A percentile compares a stretch with the other conserved stretches of the same genome.
Evolutionary conservation across 768 basidiomycete species (phyloP).

Genomic region (Pleurotus eryngii): DNA sequence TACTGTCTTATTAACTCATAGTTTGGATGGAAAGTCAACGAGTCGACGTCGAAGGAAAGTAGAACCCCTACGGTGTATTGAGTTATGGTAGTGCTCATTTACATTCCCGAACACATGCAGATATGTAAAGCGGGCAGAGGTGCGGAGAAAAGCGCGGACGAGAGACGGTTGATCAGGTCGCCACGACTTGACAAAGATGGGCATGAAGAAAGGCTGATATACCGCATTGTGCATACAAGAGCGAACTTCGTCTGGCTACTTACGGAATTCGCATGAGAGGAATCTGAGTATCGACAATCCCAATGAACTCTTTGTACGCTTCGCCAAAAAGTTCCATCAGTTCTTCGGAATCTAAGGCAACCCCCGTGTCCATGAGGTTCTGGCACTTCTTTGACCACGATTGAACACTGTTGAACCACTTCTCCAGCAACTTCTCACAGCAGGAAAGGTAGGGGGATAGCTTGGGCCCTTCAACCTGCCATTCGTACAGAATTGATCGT

Average conservation of each 20-base stretch:
- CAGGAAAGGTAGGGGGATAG: background rate
- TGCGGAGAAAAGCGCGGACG: no score
- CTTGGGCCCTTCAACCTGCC: background rate
- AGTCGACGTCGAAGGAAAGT: background rate
- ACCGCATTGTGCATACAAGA: no score
- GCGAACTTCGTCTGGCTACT: no score
- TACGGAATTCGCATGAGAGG: background rate
- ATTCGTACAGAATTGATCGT: background rate
- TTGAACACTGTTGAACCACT: background rate
- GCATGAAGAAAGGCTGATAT: no score
- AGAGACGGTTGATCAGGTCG: no score
- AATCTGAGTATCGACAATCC: background rate
- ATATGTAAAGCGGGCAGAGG: no score
- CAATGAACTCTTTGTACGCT: background rate
- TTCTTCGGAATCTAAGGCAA: background rate
- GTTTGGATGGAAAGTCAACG: background rate
- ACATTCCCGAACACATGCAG: no score
- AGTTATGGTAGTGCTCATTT: no score
- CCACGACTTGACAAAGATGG: no score
- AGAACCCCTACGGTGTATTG: no score
- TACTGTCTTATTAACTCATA: constrained; percentile 8
- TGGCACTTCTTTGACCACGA: background rate
- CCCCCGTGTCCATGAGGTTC: background rate
- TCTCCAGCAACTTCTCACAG: background rate
- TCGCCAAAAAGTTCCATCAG: background rate